phyloP scores from a whole-genome alignment of 2,329 filamentous ascomycete species.

The Elsinoe australis region DNA sequence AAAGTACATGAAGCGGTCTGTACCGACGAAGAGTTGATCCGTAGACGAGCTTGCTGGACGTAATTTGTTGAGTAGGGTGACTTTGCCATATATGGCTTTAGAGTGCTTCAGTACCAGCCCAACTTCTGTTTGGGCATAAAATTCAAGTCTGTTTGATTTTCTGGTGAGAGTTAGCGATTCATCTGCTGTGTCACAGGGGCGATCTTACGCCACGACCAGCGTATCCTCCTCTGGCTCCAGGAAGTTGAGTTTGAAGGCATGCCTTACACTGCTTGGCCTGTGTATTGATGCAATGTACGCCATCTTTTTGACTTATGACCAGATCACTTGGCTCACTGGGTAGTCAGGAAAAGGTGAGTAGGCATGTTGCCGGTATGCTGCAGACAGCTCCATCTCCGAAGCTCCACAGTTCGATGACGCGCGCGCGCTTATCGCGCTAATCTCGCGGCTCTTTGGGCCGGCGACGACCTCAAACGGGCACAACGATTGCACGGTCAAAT shows the following conservation, averaged over 20 bases:
- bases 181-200: conserved; percentile 5
- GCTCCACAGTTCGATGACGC: too few species aligned
- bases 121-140: conserved; percentile 61
- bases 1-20: conserved; percentile 84
- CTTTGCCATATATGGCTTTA: conserved; percentile 71
- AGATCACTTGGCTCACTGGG: too few species aligned
- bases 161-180: conserved; percentile 30
- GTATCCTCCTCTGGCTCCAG: conserved; percentile 68
- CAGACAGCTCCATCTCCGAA: too few species aligned
- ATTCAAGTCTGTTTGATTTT: conserved; percentile 77
- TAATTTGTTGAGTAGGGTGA: conserved; percentile 76
- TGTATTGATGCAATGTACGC: conserved; percentile 93
- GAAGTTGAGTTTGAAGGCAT: conserved; percentile 75
- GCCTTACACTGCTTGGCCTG: conserved; percentile 78
- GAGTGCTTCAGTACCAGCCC: conserved; percentile 59
- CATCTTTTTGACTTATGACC: conserved; percentile 51
- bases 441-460: too few species aligned
- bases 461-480: too few species aligned
- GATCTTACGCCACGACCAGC: conserved; percentile 74
- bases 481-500: too few species aligned
- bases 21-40: conserved; percentile 87
- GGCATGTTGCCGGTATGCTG: too few species aligned
- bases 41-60: conserved; percentile 64
- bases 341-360: neutral
- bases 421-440: too few species aligned